Evolutionary conservation across 495 filamentous ascomycete species (phyloP).

Genomic region (Aspergillus olivimuriae): DNA sequence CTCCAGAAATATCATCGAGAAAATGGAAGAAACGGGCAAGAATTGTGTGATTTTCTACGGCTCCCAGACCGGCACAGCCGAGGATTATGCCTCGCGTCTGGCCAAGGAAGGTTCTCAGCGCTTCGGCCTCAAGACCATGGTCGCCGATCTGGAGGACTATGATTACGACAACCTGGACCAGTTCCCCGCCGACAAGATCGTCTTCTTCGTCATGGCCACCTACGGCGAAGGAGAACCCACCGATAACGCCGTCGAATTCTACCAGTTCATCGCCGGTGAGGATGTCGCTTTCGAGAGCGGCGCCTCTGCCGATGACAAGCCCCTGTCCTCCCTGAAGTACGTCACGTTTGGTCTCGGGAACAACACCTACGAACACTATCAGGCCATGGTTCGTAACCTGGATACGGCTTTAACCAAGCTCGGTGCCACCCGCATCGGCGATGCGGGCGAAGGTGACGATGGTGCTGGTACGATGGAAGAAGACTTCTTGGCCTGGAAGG

Average conservation of each 20-base stretch:
- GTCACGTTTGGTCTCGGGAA: slow-evolving; percentile 93
- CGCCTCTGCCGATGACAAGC: slow-evolving; percentile 54
- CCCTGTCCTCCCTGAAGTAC: slow-evolving; percentile 81
- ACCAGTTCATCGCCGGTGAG: slow-evolving; percentile 86
- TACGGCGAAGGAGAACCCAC: slow-evolving; percentile 99
- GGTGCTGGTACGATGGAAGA: slow-evolving; percentile 99
- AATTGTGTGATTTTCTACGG: slow-evolving; percentile 98
- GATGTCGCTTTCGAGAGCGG: slow-evolving; percentile 75
- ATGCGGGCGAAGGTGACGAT: slow-evolving; percentile 93
- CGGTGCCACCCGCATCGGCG: slow-evolving; percentile 76
- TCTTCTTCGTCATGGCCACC: slow-evolving; percentile 92
- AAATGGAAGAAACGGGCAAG: slow-evolving; percentile 91
- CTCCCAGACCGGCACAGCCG: slow-evolving; percentile 95
- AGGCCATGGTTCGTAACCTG: slow-evolving; percentile 92
- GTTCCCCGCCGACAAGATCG: slow-evolving; percentile 83
- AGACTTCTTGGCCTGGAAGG: slow-evolving; percentile 98
- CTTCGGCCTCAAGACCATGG: slow-evolving; percentile 97
- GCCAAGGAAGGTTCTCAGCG: slow-evolving; percentile 96
- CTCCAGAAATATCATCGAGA: slow-evolving; percentile 87
- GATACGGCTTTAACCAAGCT: slow-evolving; percentile 71
- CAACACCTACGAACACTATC: slow-evolving; percentile 99
- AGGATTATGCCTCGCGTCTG: slow-evolving; percentile 96
- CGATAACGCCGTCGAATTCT: slow-evolving; percentile 98
- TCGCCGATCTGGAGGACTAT: slow-evolving; percentile 95
- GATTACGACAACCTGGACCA: slow-evolving; percentile 92